Percentiles rank a stretch among this genome's conserved stretches.
Conservation (phyloP, 768 basidiomycete species). For the Hydnum rufescens region DNA sequence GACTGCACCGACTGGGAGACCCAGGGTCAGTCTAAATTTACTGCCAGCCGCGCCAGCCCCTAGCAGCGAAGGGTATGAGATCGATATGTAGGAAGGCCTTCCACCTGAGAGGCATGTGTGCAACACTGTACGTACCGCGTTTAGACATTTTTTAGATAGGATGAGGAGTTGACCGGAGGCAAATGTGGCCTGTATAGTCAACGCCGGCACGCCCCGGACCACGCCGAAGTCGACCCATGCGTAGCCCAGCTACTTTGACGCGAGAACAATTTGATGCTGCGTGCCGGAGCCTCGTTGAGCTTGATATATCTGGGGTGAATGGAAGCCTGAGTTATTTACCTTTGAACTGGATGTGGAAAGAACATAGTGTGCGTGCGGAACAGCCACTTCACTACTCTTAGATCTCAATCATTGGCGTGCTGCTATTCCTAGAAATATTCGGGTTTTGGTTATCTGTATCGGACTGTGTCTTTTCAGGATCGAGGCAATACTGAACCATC, state of each 20-base stretch:
- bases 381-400: background rate
- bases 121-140: too few species aligned
- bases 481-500: background rate
- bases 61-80: too few species aligned
- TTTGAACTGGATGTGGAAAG: background rate
- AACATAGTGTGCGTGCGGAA: background rate
- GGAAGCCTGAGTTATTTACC: background rate
- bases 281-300: background rate
- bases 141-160: too few species aligned
- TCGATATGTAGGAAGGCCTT: too few species aligned
- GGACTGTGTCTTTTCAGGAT: background rate
- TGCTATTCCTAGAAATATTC: background rate
- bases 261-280: background rate
- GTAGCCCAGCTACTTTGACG: background rate
- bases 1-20: slow-evolving; percentile 86
- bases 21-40: slow-evolving; percentile 89
- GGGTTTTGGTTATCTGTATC: background rate
- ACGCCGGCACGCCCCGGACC: background rate
- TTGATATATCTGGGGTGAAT: background rate
- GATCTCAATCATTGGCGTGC: background rate
- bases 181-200: too few species aligned
- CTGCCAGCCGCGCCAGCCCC: too few species aligned
- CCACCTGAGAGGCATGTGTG: too few species aligned
- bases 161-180: too few species aligned
- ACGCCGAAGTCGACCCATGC: background rate